A percentile compares a stretch with the other conserved stretches of the same genome.
These are phyloP conservation scores for Nicotiana undulata DNA, from an alignment of 257 asterid genomes.

Conservation along the genomic window DNA sequence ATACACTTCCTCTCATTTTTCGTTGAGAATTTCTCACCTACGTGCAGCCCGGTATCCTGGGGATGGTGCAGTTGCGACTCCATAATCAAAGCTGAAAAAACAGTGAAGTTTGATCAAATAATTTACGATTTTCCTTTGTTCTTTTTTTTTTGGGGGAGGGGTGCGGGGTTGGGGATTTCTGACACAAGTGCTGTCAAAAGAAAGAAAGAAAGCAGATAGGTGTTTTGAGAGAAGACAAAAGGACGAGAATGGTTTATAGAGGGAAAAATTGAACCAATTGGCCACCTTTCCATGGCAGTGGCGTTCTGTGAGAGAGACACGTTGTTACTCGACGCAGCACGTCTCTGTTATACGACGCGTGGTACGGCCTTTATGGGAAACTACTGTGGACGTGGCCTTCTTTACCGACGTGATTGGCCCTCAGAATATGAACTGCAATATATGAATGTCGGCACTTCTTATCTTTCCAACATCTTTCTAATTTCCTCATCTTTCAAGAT, in stretches of 20 bases:
- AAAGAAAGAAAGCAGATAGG: not conserved
- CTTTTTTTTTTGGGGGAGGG: too few species aligned
- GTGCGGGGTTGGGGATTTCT: not conserved
- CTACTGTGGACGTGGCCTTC: slow-evolving; percentile 30
- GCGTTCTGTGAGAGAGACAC: slow-evolving; percentile 19
- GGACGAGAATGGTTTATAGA: not conserved
- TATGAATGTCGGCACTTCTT: not conserved
- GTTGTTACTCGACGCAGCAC: not conserved
- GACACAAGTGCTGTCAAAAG: not conserved
- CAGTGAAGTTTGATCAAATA: too few species aligned
- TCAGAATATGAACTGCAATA: not conserved
- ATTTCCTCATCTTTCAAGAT: not conserved
- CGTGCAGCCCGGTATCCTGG: not conserved
- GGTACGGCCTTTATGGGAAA: slow-evolving; percentile 4
- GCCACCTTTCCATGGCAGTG: slow-evolving; percentile 27
- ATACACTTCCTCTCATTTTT: not conserved
- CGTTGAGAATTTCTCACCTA: not conserved
- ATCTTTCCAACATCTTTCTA: not conserved
- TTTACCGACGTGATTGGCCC: not conserved
- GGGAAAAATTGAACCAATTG: not conserved
- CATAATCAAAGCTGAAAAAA: not conserved
- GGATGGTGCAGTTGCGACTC: not conserved
- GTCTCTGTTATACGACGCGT: slow-evolving; percentile 24
- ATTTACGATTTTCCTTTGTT: too few species aligned
- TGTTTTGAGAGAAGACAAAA: not conserved